Evolutionary conservation across 2,329 filamentous ascomycete species (phyloP).

Genomic region (Emmonsiellopsis sp.): DNA sequence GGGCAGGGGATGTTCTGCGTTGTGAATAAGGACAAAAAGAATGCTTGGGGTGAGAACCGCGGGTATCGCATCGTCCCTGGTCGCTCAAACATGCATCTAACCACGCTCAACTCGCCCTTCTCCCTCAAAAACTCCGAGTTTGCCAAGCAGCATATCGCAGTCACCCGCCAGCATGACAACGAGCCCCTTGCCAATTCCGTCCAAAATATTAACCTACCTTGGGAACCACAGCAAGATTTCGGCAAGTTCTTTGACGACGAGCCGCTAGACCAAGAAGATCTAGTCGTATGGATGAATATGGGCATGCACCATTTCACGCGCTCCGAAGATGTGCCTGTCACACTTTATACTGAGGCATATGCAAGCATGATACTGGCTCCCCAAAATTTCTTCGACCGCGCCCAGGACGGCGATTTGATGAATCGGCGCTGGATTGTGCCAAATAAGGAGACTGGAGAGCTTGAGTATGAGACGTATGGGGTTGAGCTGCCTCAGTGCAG

Average conservation of each 20-base stretch:
- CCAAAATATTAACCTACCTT: constrained; percentile 5
- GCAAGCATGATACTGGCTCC: neutral
- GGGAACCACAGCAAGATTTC: constrained; percentile 29
- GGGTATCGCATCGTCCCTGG: constrained; percentile 28
- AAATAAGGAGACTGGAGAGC: constrained; percentile 13
- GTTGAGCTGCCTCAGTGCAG: constrained; percentile 23
- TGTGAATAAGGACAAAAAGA: constrained; percentile 42
- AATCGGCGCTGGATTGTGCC: constrained; percentile 26
- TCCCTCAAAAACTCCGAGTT: constrained; percentile 39
- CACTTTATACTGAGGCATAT: constrained; percentile 24
- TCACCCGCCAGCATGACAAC: constrained; percentile 23
- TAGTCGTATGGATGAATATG: constrained; percentile 45
- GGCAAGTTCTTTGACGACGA: constrained; percentile 37
- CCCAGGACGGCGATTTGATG: constrained; percentile 26
- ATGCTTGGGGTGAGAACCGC: constrained; percentile 42
- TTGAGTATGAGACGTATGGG: constrained; percentile 23
- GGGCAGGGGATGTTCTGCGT: constrained; percentile 39
- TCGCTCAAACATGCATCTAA: constrained; percentile 33
- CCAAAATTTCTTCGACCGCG: constrained; percentile 11
- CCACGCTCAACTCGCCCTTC: constrained; percentile 40
- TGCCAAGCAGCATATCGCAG: constrained; percentile 43
- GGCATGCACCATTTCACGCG: constrained; percentile 52
- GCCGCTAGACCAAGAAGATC: constrained; percentile 29
- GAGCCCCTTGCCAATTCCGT: constrained; percentile 9
- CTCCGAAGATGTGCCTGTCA: constrained; percentile 46